Percentiles rank a stretch among this genome's conserved stretches.
Conservation (phyloP, 2,329 filamentous ascomycete genomes). For the Raffaelea deltoideospora region DNA sequence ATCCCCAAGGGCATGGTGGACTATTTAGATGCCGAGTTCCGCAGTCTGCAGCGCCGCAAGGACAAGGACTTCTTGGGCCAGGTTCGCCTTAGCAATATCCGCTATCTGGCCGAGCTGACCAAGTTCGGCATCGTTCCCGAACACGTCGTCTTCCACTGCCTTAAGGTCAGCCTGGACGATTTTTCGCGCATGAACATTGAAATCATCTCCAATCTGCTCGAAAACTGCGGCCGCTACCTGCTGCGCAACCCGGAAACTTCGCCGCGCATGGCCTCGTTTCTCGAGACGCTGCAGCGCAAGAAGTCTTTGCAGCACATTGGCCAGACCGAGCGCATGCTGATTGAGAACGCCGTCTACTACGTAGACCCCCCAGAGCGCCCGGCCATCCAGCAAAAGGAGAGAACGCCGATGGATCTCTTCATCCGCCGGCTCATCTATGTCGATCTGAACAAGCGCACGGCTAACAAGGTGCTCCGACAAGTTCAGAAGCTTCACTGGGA, state of each 20-base stretch:
- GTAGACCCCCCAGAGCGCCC: slow-evolving; percentile 89
- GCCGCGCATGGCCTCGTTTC: slow-evolving; percentile 81
- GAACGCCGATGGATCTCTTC: slow-evolving; percentile 84
- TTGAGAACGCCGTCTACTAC: slow-evolving; percentile 96
- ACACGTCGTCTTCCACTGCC: slow-evolving; percentile 95
- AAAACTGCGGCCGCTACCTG: slow-evolving; percentile 91
- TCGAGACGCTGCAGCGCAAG: slow-evolving; percentile 90
- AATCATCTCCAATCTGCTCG: slow-evolving; percentile 88
- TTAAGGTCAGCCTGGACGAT: slow-evolving; percentile 94
- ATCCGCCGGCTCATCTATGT: slow-evolving; percentile 85
- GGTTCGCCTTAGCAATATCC: slow-evolving; percentile 83
- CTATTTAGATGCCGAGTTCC: slow-evolving; percentile 91
- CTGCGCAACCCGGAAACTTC: slow-evolving; percentile 85
- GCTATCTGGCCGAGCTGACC: slow-evolving; percentile 93
- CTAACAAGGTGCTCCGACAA: slow-evolving; percentile 86
- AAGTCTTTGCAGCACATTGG: slow-evolving; percentile 91
- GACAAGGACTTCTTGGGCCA: slow-evolving; percentile 95
- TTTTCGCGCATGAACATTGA: slow-evolving; percentile 99
- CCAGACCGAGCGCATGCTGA: slow-evolving; percentile 92
- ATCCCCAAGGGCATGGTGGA: slow-evolving; percentile 83
- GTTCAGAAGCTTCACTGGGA: slow-evolving; percentile 96
- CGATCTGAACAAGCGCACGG: slow-evolving; percentile 86
- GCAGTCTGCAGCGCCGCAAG: slow-evolving; percentile 89
- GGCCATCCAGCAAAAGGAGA: slow-evolving; percentile 91
- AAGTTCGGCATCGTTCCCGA: slow-evolving; percentile 98